Percentiles rank a stretch among this genome's conserved stretches.
phyloP scores from a whole-genome alignment of 176 grass and related monocot genomes.

The Ampelocalamus luodianensis region DNA sequence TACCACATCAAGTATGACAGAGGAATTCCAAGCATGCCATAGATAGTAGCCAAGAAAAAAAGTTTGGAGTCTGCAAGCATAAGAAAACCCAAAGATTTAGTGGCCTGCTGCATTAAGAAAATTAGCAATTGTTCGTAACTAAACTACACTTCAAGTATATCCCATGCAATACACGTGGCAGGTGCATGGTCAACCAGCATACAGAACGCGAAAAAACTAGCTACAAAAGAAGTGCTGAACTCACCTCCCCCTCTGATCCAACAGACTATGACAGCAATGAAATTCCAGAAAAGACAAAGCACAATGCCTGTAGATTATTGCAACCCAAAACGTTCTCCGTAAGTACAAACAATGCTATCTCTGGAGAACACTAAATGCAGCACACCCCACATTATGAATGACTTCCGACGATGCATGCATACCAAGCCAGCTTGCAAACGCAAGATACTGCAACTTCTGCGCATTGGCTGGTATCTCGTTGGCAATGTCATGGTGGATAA shows the following conservation, averaged over 20 bases:
- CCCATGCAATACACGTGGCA: not conserved
- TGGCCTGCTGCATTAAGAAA: not conserved
- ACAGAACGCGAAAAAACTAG: conserved; percentile 11
- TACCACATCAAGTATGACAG: conserved; percentile 95
- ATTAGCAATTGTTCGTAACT: not conserved
- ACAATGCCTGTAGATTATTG: conserved; percentile 64
- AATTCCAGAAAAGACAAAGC: conserved; percentile 85
- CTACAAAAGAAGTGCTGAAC: conserved; percentile 31
- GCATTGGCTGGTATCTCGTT: conserved; percentile 57
- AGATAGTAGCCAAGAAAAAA: conserved; percentile 92
- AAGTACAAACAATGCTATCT: not conserved
- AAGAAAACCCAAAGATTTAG: conserved; percentile 35
- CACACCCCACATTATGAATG: not conserved
- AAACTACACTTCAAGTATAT: conserved; percentile 31
- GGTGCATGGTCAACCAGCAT: not conserved
- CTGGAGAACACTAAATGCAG: not conserved
- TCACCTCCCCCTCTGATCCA: conserved; percentile 93
- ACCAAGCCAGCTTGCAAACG: conserved; percentile 57
- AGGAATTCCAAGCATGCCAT: conserved; percentile 85
- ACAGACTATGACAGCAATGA: conserved; percentile 85
- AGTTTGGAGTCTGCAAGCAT: conserved; percentile 70
- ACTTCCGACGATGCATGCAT: conserved; percentile 33
- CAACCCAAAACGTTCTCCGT: not conserved
- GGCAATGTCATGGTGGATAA: conserved; percentile 59
- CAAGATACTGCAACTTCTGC: conserved; percentile 57